A percentile compares a stretch with the other conserved stretches of the same genome.
phyloP scores from a whole-genome alignment of 352 stramenopile species.

The Globisporangium carolinianum region DNA sequence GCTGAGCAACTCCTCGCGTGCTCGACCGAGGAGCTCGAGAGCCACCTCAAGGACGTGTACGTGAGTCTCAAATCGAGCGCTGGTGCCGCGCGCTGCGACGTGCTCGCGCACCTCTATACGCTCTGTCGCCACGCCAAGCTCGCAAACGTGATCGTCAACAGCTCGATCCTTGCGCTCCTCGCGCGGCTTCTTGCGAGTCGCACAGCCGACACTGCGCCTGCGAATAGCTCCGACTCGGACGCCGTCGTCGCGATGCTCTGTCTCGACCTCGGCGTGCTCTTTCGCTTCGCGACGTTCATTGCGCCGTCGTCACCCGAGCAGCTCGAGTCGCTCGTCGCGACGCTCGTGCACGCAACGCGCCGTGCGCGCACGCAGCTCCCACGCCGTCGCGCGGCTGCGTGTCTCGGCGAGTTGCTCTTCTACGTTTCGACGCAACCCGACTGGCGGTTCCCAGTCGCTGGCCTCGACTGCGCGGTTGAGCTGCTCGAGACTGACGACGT shows the following conservation, averaged over 20 bases:
- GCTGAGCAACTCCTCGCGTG: constrained; percentile 37
- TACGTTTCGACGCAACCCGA: constrained; percentile 62
- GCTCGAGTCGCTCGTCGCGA: constrained; percentile 36
- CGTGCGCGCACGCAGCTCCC: constrained; percentile 3
- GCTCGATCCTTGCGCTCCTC: constrained; percentile 59
- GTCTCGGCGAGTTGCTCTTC: constrained; percentile 68
- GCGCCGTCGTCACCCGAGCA: constrained; percentile 49
- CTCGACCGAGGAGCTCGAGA: constrained; percentile 45
- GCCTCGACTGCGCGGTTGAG: constrained; percentile 25
- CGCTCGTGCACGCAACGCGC: constrained; percentile 20
- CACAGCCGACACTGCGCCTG: neutral
- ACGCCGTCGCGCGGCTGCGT: constrained; percentile 22
- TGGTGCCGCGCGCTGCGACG: constrained; percentile 29
- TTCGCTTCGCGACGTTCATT: constrained; percentile 70
- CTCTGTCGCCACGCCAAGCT: constrained; percentile 47
- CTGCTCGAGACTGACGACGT: constrained; percentile 34
- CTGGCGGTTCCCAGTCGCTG: constrained; percentile 23
- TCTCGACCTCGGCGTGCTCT: constrained; percentile 56
- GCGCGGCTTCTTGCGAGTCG: constrained; percentile 35
- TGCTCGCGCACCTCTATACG: constrained; percentile 53
- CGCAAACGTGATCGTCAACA: constrained; percentile 80
- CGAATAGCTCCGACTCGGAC: neutral
- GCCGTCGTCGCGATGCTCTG: constrained; percentile 33
- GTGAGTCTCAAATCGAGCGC: constrained; percentile 46
- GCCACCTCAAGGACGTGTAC: constrained; percentile 73